Evolutionary conservation across 768 basidiomycete species (phyloP).

Genomic region (Bullera alba): DNA sequence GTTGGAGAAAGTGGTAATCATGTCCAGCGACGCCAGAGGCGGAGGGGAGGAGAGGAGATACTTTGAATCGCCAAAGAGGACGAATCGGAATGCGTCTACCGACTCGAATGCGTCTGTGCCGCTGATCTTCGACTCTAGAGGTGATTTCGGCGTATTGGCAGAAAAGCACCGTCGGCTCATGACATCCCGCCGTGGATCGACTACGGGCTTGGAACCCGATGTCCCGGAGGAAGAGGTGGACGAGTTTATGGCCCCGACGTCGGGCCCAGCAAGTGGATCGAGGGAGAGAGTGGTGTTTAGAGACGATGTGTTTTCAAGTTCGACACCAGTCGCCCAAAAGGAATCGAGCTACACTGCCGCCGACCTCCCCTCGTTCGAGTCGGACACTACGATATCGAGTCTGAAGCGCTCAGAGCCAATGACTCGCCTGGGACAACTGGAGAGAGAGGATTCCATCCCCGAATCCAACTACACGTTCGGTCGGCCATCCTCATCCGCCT

Average conservation of each 20-base stretch:
- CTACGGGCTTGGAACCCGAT: background rate
- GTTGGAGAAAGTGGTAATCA: background rate
- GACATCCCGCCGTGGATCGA: no score
- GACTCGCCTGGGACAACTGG: no score
- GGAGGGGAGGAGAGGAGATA: background rate
- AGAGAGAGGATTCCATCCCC: background rate
- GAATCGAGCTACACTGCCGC: no score
- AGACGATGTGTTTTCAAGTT: no score
- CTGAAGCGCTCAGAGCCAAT: no score
- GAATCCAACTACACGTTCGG: conserved; percentile 4
- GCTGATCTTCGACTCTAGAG: conserved; percentile 12
- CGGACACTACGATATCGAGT: no score
- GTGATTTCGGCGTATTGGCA: conserved; percentile 13
- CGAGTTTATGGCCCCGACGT: conserved; percentile 4
- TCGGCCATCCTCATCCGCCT: background rate
- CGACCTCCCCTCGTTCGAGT: no score
- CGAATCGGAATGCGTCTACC: background rate
- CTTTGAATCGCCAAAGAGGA: background rate
- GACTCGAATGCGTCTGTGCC: conserved; percentile 3
- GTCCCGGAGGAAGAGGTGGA: background rate
- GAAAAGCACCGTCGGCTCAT: background rate
- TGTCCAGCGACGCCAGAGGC: no score
- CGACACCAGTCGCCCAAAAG: no score
- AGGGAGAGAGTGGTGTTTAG: no score
- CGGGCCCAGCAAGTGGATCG: background rate